Evolutionary conservation across 108 stramenopile genomes (phyloP), one percentile per base, ranked within the genome.

Genomic region (Mediolabrus comicus): DNA sequence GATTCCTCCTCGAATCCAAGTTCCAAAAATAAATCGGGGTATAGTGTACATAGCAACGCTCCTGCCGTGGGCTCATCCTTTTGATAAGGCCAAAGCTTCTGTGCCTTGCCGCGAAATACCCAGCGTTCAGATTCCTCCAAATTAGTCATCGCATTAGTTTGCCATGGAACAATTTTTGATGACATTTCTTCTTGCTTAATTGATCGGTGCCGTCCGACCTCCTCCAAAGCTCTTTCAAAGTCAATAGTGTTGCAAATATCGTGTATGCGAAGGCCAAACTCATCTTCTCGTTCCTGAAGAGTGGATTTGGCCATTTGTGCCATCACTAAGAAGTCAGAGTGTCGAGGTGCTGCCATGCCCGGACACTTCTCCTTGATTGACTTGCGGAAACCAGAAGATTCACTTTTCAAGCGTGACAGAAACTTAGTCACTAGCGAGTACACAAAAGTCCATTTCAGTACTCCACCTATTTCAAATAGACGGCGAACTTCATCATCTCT

Each of bases 381-480:
- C 24, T 53, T 64, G 4, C n/a, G 34, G 24, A 51, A 41, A 13
- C 35, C 70, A 2, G 63, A 63, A 13, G 61, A 26, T 41, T 54
- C 38, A 31, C 62, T 57, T n/a, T 59, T 63, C 26, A 58, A 12
- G 30, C 53, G 62, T 54, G 29, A 66, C 33, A 77, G 64, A 35
- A 75, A 72, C 11, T 74, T 71, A 0, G 62, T 43, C 14, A 72
- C 80, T 10, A 86, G 63, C 11, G 86, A 82, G 56, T 76, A 88
- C 26, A 87, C 68, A 63, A 82, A 89, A 9, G 88, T 84, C 91
- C 91, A 92, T 59, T 83, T 89, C 25, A 56, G 27, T 22, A 29
- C 51, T 34, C 51, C 66, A 17, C 66, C 53, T 35, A 67, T 67
- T 38, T 67, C 66, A 56, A 67, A 56, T 0, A 67, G 59, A n/a